These are phyloP conservation scores for Mangifera indica DNA, from an alignment of 345 rosid genomes.

Conservation along the genomic window DNA sequence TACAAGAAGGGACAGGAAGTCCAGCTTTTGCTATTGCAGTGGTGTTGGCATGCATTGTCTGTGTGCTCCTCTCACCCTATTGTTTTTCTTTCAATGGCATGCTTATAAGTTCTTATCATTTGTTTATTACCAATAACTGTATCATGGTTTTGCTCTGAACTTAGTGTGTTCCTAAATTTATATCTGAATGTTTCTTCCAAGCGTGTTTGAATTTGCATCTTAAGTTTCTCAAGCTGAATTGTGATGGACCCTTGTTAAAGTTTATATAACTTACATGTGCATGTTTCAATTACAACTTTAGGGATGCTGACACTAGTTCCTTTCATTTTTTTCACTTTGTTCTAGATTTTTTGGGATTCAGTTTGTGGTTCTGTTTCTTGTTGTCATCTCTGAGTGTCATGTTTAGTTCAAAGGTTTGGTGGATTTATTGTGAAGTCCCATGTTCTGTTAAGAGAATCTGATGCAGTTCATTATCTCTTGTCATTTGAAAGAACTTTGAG, in stretches of 20 bases:
- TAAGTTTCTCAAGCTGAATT: background rate
- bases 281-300: background rate
- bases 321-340: background rate
- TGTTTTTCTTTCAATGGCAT: conserved; percentile 2
- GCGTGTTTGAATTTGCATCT: background rate
- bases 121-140: background rate
- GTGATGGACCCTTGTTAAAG: background rate
- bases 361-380: background rate
- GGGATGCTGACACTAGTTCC: background rate
- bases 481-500: background rate
- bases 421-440: background rate
- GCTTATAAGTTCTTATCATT: background rate
- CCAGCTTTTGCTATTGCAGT: conserved; percentile 83
- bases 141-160: background rate
- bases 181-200: background rate
- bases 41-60: conserved; percentile 82
- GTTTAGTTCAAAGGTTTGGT: background rate
- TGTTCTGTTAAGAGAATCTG: background rate
- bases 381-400: background rate
- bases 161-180: background rate
- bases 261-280: background rate
- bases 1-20: conserved; percentile 73
- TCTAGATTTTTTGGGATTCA: background rate
- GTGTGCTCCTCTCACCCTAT: conserved; percentile 35
- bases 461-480: background rate